Evolutionary conservation across 208 protist genomes (phyloP), one percentile per base, ranked within the genome.

Genomic region (Wallacemonas rigidus): DNA sequence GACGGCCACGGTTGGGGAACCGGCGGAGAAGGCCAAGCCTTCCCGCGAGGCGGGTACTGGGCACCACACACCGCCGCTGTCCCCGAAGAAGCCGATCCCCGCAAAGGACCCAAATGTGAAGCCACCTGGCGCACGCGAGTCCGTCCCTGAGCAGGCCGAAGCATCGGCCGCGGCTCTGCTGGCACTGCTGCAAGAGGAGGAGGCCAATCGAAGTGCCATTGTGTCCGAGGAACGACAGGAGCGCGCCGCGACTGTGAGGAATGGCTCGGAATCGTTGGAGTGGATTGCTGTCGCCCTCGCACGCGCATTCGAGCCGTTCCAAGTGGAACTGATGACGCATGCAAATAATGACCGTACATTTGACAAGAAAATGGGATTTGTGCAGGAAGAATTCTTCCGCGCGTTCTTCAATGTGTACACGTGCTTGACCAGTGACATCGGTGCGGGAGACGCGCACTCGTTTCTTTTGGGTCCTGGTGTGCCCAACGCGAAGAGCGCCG

Each of bases 321-420:
- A 57, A 57, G 17, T 17, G 11, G 53, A 57, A 17, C 53, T 57
- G 15, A 17, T 17, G 14, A 57, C 11, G 53, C 11, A n/a, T 6
- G 1, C 53, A 6, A n/a, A 8, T 26, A 1, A 57, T 17, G 1
- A 36, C 0, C 11, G 15, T 7, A 36, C 11, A 38, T 57, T 57
- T 17, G 17, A 36, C 53, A 36, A 38, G 53, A 57, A 57, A 17
- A 8, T 57, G 11, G 53, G 53, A 36, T 57, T 38, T n/a, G 57
- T 44, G 39, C 36, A 45, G 38, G 57, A 63, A 26, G 57, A 7
- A 38, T 44, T 63, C 57, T 63, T 63, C 57, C 57, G 11, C 17
- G 17, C 39, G 9, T 45, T 63, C 36, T 63, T 26, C 39, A 63
- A 63, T 38, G 39, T 44, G 17, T 63, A 63, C 57, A n/a, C 7